These are phyloP conservation scores for Colletotrichum shisoi DNA, from an alignment of 2,329 filamentous ascomycete species.

Conservation along the genomic window DNA sequence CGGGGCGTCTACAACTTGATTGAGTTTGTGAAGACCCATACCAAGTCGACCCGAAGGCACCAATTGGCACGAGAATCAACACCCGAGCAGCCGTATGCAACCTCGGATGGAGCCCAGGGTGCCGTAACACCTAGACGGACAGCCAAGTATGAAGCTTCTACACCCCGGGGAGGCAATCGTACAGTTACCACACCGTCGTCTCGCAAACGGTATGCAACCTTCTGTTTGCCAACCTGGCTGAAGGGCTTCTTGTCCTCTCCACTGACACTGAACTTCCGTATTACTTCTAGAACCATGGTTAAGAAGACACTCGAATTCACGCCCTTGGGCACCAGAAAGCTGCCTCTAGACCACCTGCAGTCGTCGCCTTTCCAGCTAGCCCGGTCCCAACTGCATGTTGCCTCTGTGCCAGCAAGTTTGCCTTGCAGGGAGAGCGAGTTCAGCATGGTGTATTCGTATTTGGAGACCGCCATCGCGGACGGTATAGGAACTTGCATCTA, in stretches of 20 bases:
- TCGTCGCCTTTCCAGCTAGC: slow-evolving; percentile 92
- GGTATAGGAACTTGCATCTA: slow-evolving; percentile 97
- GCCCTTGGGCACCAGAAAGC: slow-evolving; percentile 84
- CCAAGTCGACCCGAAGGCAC: slow-evolving; percentile 72
- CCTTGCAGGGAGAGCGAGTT: slow-evolving; percentile 95
- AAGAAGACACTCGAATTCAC: slow-evolving; percentile 96
- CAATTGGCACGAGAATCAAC: slow-evolving; percentile 43
- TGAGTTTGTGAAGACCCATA: slow-evolving; percentile 72
- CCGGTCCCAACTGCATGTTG: slow-evolving; percentile 87
- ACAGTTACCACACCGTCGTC: slow-evolving; percentile 56
- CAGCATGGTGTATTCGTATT: slow-evolving; percentile 86
- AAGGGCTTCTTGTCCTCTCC: not conserved
- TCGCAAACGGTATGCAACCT: slow-evolving; percentile 55
- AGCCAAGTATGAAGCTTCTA: slow-evolving; percentile 39
- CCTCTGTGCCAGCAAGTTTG: slow-evolving; percentile 85
- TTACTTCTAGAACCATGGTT: slow-evolving; percentile 63
- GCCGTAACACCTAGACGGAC: slow-evolving; percentile 39
- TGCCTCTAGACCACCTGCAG: slow-evolving; percentile 77
- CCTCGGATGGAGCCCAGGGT: slow-evolving; percentile 42
- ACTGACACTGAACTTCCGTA: not conserved
- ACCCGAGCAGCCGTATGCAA: slow-evolving; percentile 46
- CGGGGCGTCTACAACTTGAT: slow-evolving; percentile 72
- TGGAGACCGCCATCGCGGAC: slow-evolving; percentile 92
- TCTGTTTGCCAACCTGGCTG: not conserved
- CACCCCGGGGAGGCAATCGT: slow-evolving; percentile 29